Evolutionary conservation across 148 eudicot species (phyloP), one percentile per base, ranked within the genome.

Genomic region (Chenopodium formosanum): DNA sequence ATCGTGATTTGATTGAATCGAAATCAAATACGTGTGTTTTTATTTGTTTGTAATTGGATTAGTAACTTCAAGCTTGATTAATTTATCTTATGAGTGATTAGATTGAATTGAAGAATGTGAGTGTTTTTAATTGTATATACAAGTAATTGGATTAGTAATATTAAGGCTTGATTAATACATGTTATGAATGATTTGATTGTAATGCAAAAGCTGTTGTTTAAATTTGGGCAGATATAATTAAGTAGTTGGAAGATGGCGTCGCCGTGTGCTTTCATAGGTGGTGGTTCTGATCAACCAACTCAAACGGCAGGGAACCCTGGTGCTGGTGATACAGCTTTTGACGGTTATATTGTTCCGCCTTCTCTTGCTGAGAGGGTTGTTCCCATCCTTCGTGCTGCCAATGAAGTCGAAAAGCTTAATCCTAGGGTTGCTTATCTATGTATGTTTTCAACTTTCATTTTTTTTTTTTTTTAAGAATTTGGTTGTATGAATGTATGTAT

Each of bases 351-450:
- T 47, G 99, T 96, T 80, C 99, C 99, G 58, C 92, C 99, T 34
- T 92, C 99, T 8, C 88, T 96, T 27, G 93, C 88, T 40, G 94
- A 94, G 83, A 96, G 94, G 40, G 99, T 2, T 34, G 37, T 97
- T 78, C 98, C 98, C 0, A 96, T 96, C 86, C 98, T 96, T 68
- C 98, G 99, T 83, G 99, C 94, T 77, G 99, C 99, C 72, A 96
- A 94, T 85, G 98, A 96, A 87, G 98, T 96, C 11, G 99, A 96
- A 81, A 93, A 91, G 34, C 91, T 91, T 81, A 94, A 94, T 76
- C 89, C 98, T 11, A 89, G 99, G 86, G 98, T 96, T 78, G 95
- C 99, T 70, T 94, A 96, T 89, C 82, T 94, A 29, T 96, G 99
- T 96, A 89, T 83, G 97, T 80, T 50, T 29, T 67, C 9, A 1